phyloP scores from a whole-genome alignment of 129 eudicot genomes.

The Lonicera japonica region DNA sequence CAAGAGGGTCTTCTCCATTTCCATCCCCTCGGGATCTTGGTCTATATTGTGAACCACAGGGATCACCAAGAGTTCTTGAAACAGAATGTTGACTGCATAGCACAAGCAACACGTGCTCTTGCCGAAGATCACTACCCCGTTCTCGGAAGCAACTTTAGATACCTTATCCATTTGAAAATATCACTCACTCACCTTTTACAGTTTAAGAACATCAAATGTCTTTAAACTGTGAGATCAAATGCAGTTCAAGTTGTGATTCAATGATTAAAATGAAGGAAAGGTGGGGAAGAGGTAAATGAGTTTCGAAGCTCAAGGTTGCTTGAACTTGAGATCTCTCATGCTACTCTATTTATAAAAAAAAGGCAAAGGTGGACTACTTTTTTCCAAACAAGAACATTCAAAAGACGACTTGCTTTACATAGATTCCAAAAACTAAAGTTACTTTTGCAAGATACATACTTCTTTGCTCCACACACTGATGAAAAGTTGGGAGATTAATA shows the following conservation, averaged over 20 bases:
- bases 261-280: conserved; percentile 3
- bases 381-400: conserved; percentile 38
- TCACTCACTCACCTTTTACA: not conserved
- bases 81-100: conserved; percentile 63
- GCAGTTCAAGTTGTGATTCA: conserved; percentile 17
- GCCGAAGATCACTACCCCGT: conserved; percentile 60
- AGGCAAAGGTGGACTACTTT: conserved; percentile 25
- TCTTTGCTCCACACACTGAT: conserved; percentile 31
- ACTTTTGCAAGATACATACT: conserved; percentile 36
- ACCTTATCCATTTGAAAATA: conserved; percentile 51
- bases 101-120: conserved; percentile 73
- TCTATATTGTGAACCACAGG: conserved; percentile 53
- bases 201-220: not conserved
- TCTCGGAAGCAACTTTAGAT: conserved; percentile 42
- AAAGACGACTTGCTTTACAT: conserved; percentile 34
- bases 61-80: conserved; percentile 46
- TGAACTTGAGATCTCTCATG: conserved; percentile 25
- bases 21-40: conserved; percentile 58
- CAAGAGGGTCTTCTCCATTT: conserved; percentile 60
- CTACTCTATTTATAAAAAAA: conserved; percentile 46
- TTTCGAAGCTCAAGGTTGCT: conserved; percentile 25
- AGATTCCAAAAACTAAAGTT: conserved; percentile 59
- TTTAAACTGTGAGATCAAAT: conserved; percentile 23
- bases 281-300: conserved; percentile 15
- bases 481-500: conserved; percentile 30